phyloP scores from a whole-genome alignment of 257 asterid species.

The Vinca minor region DNA sequence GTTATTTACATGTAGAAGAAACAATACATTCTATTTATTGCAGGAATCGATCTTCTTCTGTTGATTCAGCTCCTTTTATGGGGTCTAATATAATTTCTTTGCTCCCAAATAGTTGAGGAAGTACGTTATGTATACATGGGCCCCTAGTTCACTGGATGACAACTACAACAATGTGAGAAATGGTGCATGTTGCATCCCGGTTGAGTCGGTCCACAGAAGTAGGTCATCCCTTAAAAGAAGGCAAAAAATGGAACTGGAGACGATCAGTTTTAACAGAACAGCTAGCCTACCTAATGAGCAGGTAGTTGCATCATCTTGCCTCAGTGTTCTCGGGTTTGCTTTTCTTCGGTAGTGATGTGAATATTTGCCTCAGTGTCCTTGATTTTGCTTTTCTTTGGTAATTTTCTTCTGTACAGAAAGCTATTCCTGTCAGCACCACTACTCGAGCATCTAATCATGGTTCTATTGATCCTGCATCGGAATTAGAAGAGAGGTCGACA shows the following conservation, averaged over 20 bases:
- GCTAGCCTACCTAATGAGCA: slow-evolving; percentile 34
- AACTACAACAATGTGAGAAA: slow-evolving; percentile 27
- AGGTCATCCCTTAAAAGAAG: slow-evolving; percentile 36
- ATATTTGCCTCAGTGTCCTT: slow-evolving; percentile 21
- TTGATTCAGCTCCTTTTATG: slow-evolving; percentile 10
- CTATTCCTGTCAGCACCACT: slow-evolving; percentile 32
- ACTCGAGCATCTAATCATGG: slow-evolving; percentile 28
- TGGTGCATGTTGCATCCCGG: slow-evolving; percentile 38
- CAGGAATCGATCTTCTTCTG: background rate
- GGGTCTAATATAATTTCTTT: slow-evolving; percentile 4
- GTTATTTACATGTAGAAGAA: slow-evolving; percentile 2
- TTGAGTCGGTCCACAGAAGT: slow-evolving; percentile 36
- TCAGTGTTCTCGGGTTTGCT: background rate
- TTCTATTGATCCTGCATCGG: slow-evolving; percentile 24
- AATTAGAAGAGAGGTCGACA: slow-evolving; percentile 23
- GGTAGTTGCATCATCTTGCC: slow-evolving; percentile 35
- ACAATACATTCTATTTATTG: background rate
- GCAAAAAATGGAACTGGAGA: slow-evolving; percentile 30
- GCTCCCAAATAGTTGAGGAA: slow-evolving; percentile 55
- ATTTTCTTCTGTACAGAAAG: too few relatives aligned
- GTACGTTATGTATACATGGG: slow-evolving; percentile 82
- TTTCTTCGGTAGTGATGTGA: slow-evolving; percentile 11
- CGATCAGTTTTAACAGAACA: slow-evolving; percentile 41
- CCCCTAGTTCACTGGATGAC: slow-evolving; percentile 49
- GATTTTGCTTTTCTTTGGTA: slow-evolving; percentile 13